Base-by-base conservation (phyloP, 2,329 filamentous ascomycete genomes). In the Nemania bipapillata region DNA sequence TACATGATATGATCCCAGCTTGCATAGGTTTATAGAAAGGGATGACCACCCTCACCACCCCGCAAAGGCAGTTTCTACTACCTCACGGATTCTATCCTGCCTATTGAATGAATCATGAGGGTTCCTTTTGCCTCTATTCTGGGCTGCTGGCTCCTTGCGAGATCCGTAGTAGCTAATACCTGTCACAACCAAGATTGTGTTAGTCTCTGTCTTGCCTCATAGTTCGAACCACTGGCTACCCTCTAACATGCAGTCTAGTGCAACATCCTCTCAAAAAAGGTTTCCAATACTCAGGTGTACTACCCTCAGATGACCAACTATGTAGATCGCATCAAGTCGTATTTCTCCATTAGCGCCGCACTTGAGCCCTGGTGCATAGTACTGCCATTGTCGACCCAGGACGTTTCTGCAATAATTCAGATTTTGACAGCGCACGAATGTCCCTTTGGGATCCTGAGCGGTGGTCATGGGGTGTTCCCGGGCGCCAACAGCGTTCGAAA, bases 401-500 rank as follows among this genome's bases (percentile, higher is more conserved):
- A 66, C 3, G 58, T 68, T 40, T 65, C 65, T 9, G 28, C 3
- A 12, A 42, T 63, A 6, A 35, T 68, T 42, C 15, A 56, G 54
- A 55, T 45, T 32, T 28, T 70, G 32, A 53, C 61, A n/a, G 22
- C 49, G 12, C 59, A 63, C 42, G 40, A 54, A 28, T 66, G 75
- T 73, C 56, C 73, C n/a, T 83, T 83, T 63, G 81, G 81, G 2
- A 78, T 85, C 2, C 82, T 81, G 60, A 79, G 80, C 56, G 83
- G 83, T 32, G 83, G 83, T 2, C 83, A 85, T 69, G 78, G 78
- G 22, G 73, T 77, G 2, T 78, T 79, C 64, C 74, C 78, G 0
- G 82, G 82, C 24, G 78, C 79, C 9, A 81, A 81, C 6, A 82
- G 80, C 62, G 81, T 82, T 17, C 72, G 78, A 1, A 75, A 76